phyloP scores from a whole-genome alignment of 2,329 filamentous ascomycete species.

The Colletotrichum endophyticum region DNA sequence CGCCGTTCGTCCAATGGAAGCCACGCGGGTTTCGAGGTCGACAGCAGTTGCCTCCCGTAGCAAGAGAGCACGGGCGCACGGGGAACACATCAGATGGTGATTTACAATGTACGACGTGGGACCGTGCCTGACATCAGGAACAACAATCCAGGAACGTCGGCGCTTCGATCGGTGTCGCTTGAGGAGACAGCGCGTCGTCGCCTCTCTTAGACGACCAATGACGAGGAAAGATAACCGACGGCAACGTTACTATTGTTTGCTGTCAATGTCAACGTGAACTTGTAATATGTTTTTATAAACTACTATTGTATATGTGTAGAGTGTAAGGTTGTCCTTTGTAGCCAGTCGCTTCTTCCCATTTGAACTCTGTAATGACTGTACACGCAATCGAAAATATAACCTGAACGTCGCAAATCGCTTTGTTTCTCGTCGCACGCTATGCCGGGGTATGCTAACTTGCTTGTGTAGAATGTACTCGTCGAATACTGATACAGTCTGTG shows the following conservation, averaged over 20 bases:
- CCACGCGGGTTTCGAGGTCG: not conserved
- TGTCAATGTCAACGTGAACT: not conserved
- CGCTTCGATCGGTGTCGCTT: not conserved
- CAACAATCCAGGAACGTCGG: not conserved
- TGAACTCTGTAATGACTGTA: conserved; percentile 8
- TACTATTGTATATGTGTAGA: not conserved
- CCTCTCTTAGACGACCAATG: not conserved
- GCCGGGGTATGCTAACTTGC: conserved; percentile 1
- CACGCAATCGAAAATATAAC: not conserved
- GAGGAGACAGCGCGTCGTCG: not conserved
- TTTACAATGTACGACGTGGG: not conserved
- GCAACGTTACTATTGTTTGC: not conserved
- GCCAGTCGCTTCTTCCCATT: not conserved
- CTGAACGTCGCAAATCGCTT: not conserved
- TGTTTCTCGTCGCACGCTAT: conserved; percentile 7
- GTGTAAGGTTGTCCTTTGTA: not conserved
- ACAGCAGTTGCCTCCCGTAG: not conserved
- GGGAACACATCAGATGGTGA: conserved; percentile 1
- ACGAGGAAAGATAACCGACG: not conserved
- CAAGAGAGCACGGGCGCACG: not conserved
- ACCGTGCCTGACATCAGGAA: not conserved
- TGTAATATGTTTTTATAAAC: not conserved
- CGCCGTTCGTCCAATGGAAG: not conserved
- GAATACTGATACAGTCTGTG: conserved; percentile 2
- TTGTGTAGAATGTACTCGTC: not conserved